Evolutionary conservation across 768 basidiomycete genomes (phyloP), one percentile per base, ranked within the genome.

Genomic region (Naganishia vishniacii): DNA sequence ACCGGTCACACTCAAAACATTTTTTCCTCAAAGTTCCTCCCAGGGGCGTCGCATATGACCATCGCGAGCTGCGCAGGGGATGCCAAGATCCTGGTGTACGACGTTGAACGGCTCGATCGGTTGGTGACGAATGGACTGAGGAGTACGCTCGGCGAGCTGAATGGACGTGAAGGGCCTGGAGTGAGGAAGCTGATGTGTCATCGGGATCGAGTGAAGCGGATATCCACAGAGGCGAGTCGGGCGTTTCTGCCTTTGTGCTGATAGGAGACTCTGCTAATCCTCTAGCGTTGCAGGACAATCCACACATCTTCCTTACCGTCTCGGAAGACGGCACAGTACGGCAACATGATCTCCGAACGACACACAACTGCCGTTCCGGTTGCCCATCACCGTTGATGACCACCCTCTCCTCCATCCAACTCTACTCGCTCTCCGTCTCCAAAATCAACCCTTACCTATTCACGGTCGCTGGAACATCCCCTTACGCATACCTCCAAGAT

Each of bases 1-100:
- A 91, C 91, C 0, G 89, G 88, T 3, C 91, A 94, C 74, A 82
- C 78, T 48, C 84, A 82, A 13, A 94, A 94, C 71, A 89, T 94
- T 48, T 94, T 94, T 80, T 88, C 86, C 68, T 84, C 83, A 0
- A 84, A 88, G 48, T 86, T 89, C 81, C 80, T 94, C 1, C 89
- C 89, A 0, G 79, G 83, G 67, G 68, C 74, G 12, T 65, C 48
- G 13, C 88, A 88, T 12, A 83, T 85, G n/a, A 83, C 84, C 59
- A 87, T 93, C 18, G 78, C 75, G 12, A 74, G 69, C 84, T 89
- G 75, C 80, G 77, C 78, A 3, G 77, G 75, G 4, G 90, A 91
- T 73, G 79, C 78, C 20, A 83, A 90, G 76, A 83, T 92, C 46
- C 82, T 89, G 44, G 83, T 93, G 2, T 88, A 88, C 68, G 89